A percentile compares a stretch with the other conserved stretches of the same genome.
These are phyloP conservation scores for Mycena olivaceomarginata DNA, from an alignment of 768 basidiomycete species.

Conservation along the genomic window DNA sequence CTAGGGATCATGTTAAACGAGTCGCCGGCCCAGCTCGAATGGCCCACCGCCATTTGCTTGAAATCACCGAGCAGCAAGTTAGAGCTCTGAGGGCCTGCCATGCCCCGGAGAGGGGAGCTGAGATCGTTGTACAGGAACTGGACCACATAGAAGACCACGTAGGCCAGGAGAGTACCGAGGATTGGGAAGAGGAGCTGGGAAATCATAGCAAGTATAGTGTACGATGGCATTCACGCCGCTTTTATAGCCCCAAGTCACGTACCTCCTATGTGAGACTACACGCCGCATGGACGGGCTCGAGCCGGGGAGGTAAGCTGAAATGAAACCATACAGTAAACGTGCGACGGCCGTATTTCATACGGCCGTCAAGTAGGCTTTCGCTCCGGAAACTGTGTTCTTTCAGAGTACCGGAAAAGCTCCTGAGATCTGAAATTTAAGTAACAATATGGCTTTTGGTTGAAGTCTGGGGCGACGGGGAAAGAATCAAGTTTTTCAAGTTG, in stretches of 20 bases:
- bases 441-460: no score
- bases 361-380: no score
- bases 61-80: slow-evolving; percentile 60
- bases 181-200: slow-evolving; percentile 30
- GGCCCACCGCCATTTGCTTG: slow-evolving; percentile 45
- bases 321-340: no score
- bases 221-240: neutral
- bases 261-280: neutral
- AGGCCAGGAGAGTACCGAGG: slow-evolving; percentile 15
- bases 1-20: slow-evolving; percentile 24
- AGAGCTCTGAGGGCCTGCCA: slow-evolving; percentile 60
- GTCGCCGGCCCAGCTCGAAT: neutral
- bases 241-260: neutral
- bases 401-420: no score
- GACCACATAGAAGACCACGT: slow-evolving; percentile 44
- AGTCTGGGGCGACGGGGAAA: no score
- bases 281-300: neutral
- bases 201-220: slow-evolving; percentile 17
- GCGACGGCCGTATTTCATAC: no score
- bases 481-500: no score
- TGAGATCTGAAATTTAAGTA: no score
- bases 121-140: slow-evolving; percentile 29
- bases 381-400: no score
- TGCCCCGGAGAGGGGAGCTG: slow-evolving; percentile 53
- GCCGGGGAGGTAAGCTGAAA: slow-evolving; percentile 17